These are phyloP conservation scores for Orbilia javanica DNA, from an alignment of 2,329 filamentous ascomycete species.

Conservation along the genomic window DNA sequence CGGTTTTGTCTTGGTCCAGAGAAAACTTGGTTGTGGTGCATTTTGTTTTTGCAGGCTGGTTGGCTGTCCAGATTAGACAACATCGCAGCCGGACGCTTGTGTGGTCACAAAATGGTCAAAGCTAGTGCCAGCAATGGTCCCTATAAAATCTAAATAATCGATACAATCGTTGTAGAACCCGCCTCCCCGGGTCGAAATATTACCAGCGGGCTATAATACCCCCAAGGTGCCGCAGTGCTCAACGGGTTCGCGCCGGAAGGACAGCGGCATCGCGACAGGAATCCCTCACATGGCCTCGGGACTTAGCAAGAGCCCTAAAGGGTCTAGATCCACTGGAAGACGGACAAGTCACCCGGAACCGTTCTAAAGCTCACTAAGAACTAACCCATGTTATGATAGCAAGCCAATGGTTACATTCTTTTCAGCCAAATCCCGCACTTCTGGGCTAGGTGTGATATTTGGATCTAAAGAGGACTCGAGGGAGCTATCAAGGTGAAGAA, in stretches of 20 bases:
- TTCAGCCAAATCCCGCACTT: conserved; percentile 5
- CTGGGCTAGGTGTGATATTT: not conserved
- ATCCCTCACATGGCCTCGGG: not conserved
- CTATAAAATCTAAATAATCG: too few species aligned
- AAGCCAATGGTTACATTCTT: conserved; percentile 12
- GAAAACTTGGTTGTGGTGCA: conserved; percentile 12
- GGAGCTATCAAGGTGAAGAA: not conserved
- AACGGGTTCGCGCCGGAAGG: conserved; percentile 1
- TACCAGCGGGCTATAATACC: not conserved
- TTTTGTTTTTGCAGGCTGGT: conserved; percentile 2
- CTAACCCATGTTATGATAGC: not conserved
- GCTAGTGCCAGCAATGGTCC: not conserved
- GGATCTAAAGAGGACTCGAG: not conserved
- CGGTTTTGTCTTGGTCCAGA: conserved; percentile 5
- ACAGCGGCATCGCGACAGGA: not conserved
- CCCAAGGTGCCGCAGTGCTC: not conserved
- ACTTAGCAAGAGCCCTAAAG: not conserved
- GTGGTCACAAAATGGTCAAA: not conserved
- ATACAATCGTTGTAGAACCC: not conserved
- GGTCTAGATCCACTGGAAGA: conserved; percentile 1
- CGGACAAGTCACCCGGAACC: not conserved
- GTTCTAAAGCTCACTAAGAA: not conserved
- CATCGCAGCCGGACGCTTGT: not conserved
- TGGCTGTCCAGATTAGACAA: not conserved
- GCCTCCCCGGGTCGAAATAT: not conserved